Base-by-base conservation (phyloP, 805 yeast species). In the Ogataea henricii region DNA sequence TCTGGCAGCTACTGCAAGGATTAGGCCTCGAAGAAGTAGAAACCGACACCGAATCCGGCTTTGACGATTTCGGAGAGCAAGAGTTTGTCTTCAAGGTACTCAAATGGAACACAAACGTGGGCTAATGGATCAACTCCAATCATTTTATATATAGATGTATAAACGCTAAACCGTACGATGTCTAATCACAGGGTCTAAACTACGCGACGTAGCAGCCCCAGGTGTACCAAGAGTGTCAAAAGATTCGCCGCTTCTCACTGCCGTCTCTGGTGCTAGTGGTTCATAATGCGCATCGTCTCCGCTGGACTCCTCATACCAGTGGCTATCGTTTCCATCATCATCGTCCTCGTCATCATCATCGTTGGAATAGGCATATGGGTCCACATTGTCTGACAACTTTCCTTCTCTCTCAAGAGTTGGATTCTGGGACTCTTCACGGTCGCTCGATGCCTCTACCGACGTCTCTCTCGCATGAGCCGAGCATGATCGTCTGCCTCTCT, bases 41-140 rank as follows among this genome's bases (percentile, higher is more conserved):
- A 5, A 68, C 70, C 35, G 74, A 68, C 9, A 58, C 64, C 3
- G 89, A 87, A 49, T 66, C 73, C 3, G 97, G 97, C 0, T 69
- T 67, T 46, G 99, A 92, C 61, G 97, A 91, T 62, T 91, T 89
- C 72, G 97, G 97, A 0, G 74, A 73, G 25, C 83, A 82, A 46
- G 62, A 71, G 21, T 91, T 83, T 59, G 64, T 81, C 34, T 81
- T 78, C 63, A 78, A 75, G 50, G 59, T 62, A 46, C 65, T 53
- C 35, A 49, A 46, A 17, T 58, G 64, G 61, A 48, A 47, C 14
- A 22, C 6, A 8, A 22, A 6, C 8, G 23, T n/a, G 16, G 4
- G 25, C 8, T 6, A 27, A 27, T 4, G 32, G n/a, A 27, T 12
- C 6, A 12, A 27, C 6, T 27, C 6, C 14, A 12, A 27, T 7